phyloP scores from a whole-genome alignment of 768 basidiomycete genomes.

The Xerocomellus intermedius region DNA sequence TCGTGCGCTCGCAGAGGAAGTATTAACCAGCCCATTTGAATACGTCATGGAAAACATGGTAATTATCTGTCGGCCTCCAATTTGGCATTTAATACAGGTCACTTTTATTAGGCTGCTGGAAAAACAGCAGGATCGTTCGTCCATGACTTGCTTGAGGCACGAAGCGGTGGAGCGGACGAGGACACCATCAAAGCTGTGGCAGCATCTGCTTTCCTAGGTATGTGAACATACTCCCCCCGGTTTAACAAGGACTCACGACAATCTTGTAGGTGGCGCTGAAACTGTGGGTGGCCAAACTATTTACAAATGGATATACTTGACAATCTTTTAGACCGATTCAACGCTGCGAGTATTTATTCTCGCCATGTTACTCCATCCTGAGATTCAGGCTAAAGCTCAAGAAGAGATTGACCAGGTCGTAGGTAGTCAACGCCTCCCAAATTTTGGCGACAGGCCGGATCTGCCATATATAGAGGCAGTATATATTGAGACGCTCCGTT shows the following conservation, averaged over 20 bases:
- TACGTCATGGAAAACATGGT: conserved; percentile 28
- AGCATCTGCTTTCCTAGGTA: conserved; percentile 23
- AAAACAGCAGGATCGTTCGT: conserved; percentile 24
- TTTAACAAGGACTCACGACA: not conserved
- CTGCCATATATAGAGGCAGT: conserved; percentile 35
- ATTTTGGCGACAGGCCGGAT: conserved; percentile 23
- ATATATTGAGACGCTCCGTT: conserved; percentile 32
- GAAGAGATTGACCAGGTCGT: conserved; percentile 33
- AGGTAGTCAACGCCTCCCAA: conserved; percentile 31
- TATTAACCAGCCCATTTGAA: conserved; percentile 18
- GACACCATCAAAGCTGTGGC: conserved; percentile 24
- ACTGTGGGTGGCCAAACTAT: conserved; percentile 16
- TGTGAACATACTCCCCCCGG: not conserved
- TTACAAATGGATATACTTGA: not conserved
- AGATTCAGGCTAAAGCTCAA: conserved; percentile 30
- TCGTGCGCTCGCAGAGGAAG: conserved; percentile 22
- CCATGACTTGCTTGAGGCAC: conserved; percentile 13
- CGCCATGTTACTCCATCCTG: conserved; percentile 34
- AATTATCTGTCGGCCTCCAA: not conserved
- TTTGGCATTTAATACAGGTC: not conserved
- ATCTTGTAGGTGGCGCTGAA: conserved; percentile 24
- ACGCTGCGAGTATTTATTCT: conserved; percentile 29
- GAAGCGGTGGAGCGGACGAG: not conserved
- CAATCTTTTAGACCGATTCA: conserved; percentile 10
- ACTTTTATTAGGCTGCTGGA: conserved; percentile 13